Conservation (phyloP, 1,139 yeast genomes). For the Pneumocystis wakefieldiae region DNA sequence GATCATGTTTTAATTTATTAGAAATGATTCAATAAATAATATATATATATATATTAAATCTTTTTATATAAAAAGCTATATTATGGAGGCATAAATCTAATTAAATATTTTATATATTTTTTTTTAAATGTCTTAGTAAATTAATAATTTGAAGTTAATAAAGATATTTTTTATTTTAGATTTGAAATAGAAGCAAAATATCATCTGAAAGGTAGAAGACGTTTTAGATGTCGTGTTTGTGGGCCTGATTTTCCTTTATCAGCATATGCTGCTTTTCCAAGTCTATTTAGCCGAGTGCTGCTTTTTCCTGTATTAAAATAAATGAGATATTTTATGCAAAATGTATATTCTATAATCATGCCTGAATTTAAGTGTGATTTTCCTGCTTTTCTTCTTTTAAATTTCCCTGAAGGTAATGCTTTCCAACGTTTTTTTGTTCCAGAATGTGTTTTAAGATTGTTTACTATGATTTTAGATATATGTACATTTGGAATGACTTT, state of each 20-base stretch:
- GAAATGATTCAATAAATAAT: neutral
- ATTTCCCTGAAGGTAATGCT: constrained; percentile 8
- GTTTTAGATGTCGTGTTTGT: constrained; percentile 4
- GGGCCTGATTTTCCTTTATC: constrained; percentile 1
- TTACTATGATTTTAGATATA: neutral
- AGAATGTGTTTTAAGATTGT: constrained; percentile 8
- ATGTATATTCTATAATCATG: neutral
- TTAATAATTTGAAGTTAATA: neutral
- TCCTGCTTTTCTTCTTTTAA: constrained; percentile 11
- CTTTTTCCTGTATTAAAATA: constrained; percentile 2
- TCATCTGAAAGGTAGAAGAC: constrained; percentile 4
- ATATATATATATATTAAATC: neutral
- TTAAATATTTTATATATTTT: neutral
- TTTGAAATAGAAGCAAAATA: neutral
- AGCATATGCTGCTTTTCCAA: neutral
- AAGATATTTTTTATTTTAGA: neutral
- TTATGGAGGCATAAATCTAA: neutral
- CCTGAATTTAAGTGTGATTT: neutral
- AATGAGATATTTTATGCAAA: neutral
- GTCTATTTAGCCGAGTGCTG: constrained; percentile 3
- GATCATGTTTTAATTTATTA: neutral
- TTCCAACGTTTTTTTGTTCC: constrained; percentile 10
- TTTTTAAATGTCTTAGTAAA: neutral
- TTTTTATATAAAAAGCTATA: constrained; percentile 1
- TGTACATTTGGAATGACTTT: neutral